A percentile compares a stretch with the other conserved stretches of the same genome.
Evolutionary conservation across 495 filamentous ascomycete species (phyloP).

Genomic region (Lasiosphaeriaceae sp.): DNA sequence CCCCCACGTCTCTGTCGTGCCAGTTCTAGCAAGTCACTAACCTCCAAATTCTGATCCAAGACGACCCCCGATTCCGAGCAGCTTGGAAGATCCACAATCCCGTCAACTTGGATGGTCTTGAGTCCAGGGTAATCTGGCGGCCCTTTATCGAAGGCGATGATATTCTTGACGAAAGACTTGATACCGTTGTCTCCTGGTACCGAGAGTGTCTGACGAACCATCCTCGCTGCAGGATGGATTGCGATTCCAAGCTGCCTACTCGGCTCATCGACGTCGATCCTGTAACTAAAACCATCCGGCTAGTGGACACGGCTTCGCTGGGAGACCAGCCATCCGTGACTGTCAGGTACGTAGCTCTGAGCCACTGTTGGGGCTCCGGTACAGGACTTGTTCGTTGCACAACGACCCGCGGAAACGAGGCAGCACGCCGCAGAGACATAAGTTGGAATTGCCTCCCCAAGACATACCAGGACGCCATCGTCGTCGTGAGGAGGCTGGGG

Average conservation of each 20-base stretch:
- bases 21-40: not conserved
- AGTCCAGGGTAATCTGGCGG: not conserved
- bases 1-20: not conserved
- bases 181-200: not conserved
- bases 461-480: slow-evolving; percentile 8
- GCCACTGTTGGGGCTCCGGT: slow-evolving; percentile 13
- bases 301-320: not conserved
- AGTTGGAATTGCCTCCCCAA: slow-evolving; percentile 2
- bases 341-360: not conserved
- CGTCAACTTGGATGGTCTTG: not conserved
- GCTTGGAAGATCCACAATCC: not conserved
- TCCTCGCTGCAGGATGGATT: not conserved
- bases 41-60: not conserved
- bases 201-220: not conserved
- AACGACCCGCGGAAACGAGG: not conserved
- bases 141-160: not conserved
- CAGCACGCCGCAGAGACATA: not conserved
- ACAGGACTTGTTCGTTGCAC: slow-evolving; percentile 1
- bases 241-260: not conserved
- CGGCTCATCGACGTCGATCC: not conserved
- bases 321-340: not conserved
- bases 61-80: not conserved
- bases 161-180: slow-evolving; percentile 1
- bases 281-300: too few relatives aligned
- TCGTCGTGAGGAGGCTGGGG: slow-evolving; percentile 4